phyloP scores from a whole-genome alignment of 1,284 basidiomycete species.

The Boletus hoseneyae region DNA sequence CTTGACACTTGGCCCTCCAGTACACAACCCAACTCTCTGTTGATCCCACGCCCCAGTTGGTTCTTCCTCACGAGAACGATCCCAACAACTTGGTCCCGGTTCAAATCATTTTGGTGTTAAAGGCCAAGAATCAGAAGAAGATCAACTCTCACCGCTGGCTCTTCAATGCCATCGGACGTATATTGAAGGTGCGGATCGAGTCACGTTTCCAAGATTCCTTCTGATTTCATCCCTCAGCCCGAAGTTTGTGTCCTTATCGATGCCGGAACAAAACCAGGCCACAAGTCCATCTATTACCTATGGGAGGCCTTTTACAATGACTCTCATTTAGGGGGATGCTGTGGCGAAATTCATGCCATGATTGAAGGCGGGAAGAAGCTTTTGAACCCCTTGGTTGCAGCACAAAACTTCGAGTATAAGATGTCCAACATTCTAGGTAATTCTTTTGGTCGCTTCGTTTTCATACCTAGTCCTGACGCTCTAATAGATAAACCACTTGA shows the following conservation, averaged over 20 bases:
- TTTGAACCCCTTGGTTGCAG: conserved; percentile 89
- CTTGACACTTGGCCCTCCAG: conserved; percentile 37
- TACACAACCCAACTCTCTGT: conserved; percentile 92
- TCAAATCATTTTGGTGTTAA: conserved; percentile 92
- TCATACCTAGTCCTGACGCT: conserved; percentile 6
- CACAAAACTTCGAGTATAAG: conserved; percentile 99
- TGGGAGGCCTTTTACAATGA: conserved; percentile 93
- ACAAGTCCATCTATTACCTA: conserved; percentile 95
- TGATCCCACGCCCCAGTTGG: conserved; percentile 83
- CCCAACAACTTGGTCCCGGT: conserved; percentile 93
- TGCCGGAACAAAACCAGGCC: conserved; percentile 94
- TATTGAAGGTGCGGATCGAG: conserved; percentile 54
- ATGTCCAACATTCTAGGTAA: conserved; percentile 92
- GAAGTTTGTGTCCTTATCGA: conserved; percentile 90
- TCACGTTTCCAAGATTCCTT: conserved; percentile 10
- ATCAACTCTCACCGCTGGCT: conserved; percentile 98
- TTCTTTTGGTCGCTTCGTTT: conserved; percentile 8
- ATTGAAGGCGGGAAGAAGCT: conserved; percentile 90
- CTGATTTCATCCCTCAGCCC: conserved; percentile 50
- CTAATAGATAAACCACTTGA: conserved; percentile 84
- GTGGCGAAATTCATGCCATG: conserved; percentile 95
- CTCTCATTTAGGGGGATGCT: conserved; percentile 71
- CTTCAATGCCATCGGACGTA: conserved; percentile 92
- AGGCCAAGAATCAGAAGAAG: conserved; percentile 97
- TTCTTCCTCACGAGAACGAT: conserved; percentile 86